phyloP scores from a whole-genome alignment of 2,329 filamentous ascomycete species.

The Boeremia exigua region DNA sequence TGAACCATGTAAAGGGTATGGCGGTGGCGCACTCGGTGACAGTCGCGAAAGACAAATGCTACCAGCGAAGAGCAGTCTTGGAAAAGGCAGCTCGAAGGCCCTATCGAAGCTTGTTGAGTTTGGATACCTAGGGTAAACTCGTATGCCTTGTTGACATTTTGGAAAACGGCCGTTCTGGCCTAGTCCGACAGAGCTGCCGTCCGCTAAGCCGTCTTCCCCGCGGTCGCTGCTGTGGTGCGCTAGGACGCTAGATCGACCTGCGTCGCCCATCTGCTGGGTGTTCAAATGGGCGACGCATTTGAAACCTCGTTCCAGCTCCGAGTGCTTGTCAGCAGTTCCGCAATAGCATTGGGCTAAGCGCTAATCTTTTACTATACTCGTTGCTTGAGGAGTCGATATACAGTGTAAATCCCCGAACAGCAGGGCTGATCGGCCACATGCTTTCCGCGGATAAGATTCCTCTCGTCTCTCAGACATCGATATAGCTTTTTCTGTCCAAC shows the following conservation, averaged over 20 bases:
- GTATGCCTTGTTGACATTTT: slow-evolving; percentile 30
- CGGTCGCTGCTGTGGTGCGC: slow-evolving; percentile 42
- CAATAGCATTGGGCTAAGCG: slow-evolving; percentile 33
- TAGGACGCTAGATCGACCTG: slow-evolving; percentile 41
- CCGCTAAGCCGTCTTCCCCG: slow-evolving; percentile 41
- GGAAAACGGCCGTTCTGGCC: slow-evolving; percentile 38
- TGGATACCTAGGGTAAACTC: slow-evolving; percentile 22
- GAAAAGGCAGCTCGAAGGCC: slow-evolving; percentile 11
- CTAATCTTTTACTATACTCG: slow-evolving; percentile 35
- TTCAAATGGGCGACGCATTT: slow-evolving; percentile 39
- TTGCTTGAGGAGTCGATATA: slow-evolving; percentile 36
- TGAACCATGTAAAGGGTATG: slow-evolving; percentile 16
- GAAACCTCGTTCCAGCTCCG: slow-evolving; percentile 42
- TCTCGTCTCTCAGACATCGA: slow-evolving; percentile 27
- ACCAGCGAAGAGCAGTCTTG: slow-evolving; percentile 7
- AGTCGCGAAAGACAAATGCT: slow-evolving; percentile 8
- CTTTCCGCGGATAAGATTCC: slow-evolving; percentile 29
- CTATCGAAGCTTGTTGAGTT: slow-evolving; percentile 23
- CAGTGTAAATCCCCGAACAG: slow-evolving; percentile 39
- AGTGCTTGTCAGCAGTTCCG: slow-evolving; percentile 40
- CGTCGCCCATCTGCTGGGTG: slow-evolving; percentile 36
- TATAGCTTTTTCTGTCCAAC: slow-evolving; percentile 29
- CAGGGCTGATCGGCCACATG: slow-evolving; percentile 37
- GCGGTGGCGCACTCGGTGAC: slow-evolving; percentile 18
- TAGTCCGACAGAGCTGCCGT: slow-evolving; percentile 29